A percentile compares a stretch with the other conserved stretches of the same genome.
These are phyloP conservation scores for Ramalina intermedia DNA, from an alignment of 495 filamentous ascomycete genomes.

Conservation along the genomic window DNA sequence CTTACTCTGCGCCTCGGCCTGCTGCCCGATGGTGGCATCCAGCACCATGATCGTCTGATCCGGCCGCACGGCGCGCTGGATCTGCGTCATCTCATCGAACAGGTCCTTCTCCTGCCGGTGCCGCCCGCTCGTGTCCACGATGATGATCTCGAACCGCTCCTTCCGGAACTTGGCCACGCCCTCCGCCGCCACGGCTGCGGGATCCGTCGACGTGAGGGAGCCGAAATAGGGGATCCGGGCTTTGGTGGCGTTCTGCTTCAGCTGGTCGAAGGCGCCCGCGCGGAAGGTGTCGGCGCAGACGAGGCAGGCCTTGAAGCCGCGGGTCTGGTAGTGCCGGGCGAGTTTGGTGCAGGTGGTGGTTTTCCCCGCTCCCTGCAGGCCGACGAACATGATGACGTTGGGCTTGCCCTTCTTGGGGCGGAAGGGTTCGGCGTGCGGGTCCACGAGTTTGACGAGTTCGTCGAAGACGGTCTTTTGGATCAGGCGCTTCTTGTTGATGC, in stretches of 20 bases:
- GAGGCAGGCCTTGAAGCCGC: constrained; percentile 86
- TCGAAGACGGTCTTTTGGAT: constrained; percentile 98
- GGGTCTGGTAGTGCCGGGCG: constrained; percentile 82
- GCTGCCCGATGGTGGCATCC: constrained; percentile 90
- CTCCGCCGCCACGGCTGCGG: constrained; percentile 78
- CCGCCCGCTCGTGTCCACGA: constrained; percentile 90
- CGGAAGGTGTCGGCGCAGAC: constrained; percentile 98
- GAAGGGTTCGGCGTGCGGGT: constrained; percentile 91
- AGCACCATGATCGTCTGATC: constrained; percentile 98
- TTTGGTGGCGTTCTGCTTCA: constrained; percentile 98
- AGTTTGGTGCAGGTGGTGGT: constrained; percentile 98
- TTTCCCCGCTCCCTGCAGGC: constrained; percentile 91
- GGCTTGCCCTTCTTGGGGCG: constrained; percentile 91
- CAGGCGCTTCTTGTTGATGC: constrained; percentile 91
- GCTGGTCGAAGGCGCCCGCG: constrained; percentile 93
- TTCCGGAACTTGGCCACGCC: constrained; percentile 99
- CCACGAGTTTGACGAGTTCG: constrained; percentile 86
- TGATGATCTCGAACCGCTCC: constrained; percentile 95
- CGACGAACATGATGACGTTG: constrained; percentile 99
- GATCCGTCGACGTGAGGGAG: constrained; percentile 88
- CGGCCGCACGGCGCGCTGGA: constrained; percentile 77
- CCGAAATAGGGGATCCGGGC: constrained; percentile 99
- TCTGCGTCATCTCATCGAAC: constrained; percentile 97
- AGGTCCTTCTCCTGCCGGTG: constrained; percentile 90
- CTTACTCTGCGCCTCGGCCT: constrained; percentile 83